Conservation (phyloP, 1,139 yeast species). For the Casaregolazyma suthepensis region DNA sequence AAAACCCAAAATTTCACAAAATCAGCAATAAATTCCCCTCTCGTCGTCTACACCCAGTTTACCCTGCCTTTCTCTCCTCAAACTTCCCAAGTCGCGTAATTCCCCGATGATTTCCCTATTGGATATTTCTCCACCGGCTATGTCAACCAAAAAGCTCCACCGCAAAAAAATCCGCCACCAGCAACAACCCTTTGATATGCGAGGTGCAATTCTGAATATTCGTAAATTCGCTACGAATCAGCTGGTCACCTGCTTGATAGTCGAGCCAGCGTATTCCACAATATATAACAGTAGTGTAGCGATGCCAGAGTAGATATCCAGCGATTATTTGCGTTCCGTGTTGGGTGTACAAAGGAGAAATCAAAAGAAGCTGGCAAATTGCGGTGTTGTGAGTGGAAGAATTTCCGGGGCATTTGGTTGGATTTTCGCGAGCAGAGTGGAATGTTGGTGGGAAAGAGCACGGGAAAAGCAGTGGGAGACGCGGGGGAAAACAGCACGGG, state of each 20-base stretch:
- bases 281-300: neutral
- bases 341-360: neutral
- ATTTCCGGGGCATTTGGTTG: neutral
- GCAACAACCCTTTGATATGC: neutral
- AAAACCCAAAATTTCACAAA: neutral
- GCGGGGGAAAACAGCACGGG: too few species aligned
- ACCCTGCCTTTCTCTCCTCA: neutral
- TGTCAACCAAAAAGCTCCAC: neutral
- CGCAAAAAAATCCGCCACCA: neutral
- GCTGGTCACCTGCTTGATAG: neutral
- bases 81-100: neutral
- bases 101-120: neutral
- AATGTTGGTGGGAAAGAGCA: neutral
- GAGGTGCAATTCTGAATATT: neutral
- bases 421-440: neutral
- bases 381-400: neutral
- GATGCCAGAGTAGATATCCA: neutral
- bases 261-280: neutral
- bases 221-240: neutral
- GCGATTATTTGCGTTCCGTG: neutral
- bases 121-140: neutral
- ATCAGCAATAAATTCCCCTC: neutral
- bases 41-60: too few species aligned
- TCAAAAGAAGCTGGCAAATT: neutral
- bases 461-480: too few species aligned